Percentiles rank a stretch among this genome's conserved stretches.
These are phyloP conservation scores for Neopestalotiopsis sp. DNA, from an alignment of 2,329 filamentous ascomycete genomes.

Conservation along the genomic window DNA sequence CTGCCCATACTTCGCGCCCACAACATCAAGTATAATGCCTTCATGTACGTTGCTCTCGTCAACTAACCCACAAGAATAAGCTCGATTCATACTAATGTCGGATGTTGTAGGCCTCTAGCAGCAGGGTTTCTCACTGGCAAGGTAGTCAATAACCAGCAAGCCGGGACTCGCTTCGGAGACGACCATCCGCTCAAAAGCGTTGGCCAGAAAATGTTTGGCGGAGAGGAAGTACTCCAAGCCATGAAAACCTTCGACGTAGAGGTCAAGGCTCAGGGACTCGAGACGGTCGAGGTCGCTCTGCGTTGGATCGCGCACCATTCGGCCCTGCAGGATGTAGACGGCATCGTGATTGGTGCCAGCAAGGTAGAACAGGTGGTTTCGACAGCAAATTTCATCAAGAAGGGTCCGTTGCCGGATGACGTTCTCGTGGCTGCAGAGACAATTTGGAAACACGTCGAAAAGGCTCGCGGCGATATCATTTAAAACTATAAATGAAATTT, in stretches of 20 bases:
- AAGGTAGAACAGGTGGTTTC: background rate
- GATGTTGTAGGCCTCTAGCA: background rate
- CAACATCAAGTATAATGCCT: background rate
- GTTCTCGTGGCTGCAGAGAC: background rate
- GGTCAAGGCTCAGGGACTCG: background rate
- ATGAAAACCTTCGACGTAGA: background rate
- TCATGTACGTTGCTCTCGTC: background rate
- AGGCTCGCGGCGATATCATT: background rate
- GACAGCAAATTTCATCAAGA: background rate
- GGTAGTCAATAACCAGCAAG: background rate
- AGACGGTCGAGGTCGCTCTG: background rate
- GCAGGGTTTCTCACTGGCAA: background rate
- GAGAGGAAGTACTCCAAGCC: background rate
- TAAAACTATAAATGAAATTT: too few relatives aligned
- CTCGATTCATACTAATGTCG: background rate
- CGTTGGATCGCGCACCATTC: background rate
- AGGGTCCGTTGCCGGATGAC: background rate
- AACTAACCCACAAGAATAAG: background rate
- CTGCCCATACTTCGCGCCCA: background rate
- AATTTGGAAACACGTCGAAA: background rate
- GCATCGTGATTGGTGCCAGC: background rate
- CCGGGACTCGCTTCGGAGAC: background rate
- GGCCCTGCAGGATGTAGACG: background rate
- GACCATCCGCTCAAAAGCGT: background rate
- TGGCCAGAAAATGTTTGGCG: background rate